Base-by-base conservation (phyloP, 2,329 filamentous ascomycete genomes). In the Pseudogymnoascus sp. region DNA sequence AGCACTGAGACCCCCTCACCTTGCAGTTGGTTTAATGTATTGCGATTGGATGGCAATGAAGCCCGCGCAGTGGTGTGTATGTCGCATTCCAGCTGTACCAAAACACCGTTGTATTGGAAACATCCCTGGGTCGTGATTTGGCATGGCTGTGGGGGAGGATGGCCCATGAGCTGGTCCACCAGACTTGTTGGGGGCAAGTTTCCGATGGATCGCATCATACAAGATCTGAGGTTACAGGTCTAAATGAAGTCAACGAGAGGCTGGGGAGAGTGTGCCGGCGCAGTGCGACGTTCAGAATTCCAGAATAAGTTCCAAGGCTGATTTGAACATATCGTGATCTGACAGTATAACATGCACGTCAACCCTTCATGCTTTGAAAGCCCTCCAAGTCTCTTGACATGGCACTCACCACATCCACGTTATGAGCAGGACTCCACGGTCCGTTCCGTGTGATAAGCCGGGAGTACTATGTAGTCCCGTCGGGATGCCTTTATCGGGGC, bases 151-250 rank as follows among this genome's bases (percentile, higher is more conserved):
- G 50, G 50, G n/a, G 28, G 46, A 31, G 10, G 25, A 56, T 18
- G 50, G 50, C 5, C 28, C n/a, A 56, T 56, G 50, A 56, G 50
- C 7, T 18, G 50, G 28, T 34, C 50, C 50, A 8, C 50, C 25
- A 56, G 50, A 56, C 28, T 34, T 56, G 28, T 56, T 56, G 28
- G 50, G 50, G 50, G 25, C 25, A 56, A 56, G 28, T 34, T 56
- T 56, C 46, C 25, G 50, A 56, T 56, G 50, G n/a, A 56, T 56
- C 46, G 31, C 46, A 56, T 56, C 46, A 56, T 56, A 56, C 50
- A 56, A 56, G 50, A 56, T 56, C 50, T 21, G n/a, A 34, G 25
- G 50, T 34, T 34, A 56, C 50, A 56, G n/a, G 50, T 10, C 50
- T 56, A 56, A 56, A 56, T 56, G 50, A 56, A 34, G n/a, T 56